A percentile compares a stretch with the other conserved stretches of the same genome.
Evolutionary conservation across 2,329 filamentous ascomycete species (phyloP).

Genomic region (Fusarium algeriense): DNA sequence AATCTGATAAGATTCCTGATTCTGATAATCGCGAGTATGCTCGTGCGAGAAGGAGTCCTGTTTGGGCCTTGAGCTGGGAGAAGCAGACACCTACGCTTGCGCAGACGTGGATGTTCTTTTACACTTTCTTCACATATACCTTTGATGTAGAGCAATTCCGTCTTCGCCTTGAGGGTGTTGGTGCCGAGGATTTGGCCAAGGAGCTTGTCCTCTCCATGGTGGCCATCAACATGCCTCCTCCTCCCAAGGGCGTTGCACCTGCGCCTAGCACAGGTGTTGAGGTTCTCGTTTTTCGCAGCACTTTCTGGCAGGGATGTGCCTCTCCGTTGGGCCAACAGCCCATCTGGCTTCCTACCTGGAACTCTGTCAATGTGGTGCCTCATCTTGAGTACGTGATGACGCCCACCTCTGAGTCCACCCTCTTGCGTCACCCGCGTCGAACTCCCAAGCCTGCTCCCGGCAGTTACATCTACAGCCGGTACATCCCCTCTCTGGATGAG

Average conservation of each 20-base stretch:
- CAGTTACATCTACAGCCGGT: conserved; percentile 78
- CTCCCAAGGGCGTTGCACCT: conserved; percentile 49
- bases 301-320: conserved; percentile 76
- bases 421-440: conserved; percentile 73
- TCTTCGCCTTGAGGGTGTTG: conserved; percentile 38
- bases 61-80: conserved; percentile 58
- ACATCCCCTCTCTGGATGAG: conserved; percentile 78
- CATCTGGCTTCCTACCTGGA: conserved; percentile 65
- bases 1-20: conserved; percentile 43
- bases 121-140: conserved; percentile 58
- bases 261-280: conserved; percentile 47
- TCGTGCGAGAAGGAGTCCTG: conserved; percentile 61
- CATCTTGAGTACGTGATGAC: conserved; percentile 54
- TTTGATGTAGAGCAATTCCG: conserved; percentile 42
- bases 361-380: conserved; percentile 49
- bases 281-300: conserved; percentile 59
- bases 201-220: conserved; percentile 53
- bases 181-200: conserved; percentile 38
- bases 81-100: conserved; percentile 55
- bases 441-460: conserved; percentile 76
- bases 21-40: conserved; percentile 61
- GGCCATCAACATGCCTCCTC: conserved; percentile 58
- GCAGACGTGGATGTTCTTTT: conserved; percentile 64
- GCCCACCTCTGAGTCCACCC: conserved; percentile 48
- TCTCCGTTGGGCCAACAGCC: conserved; percentile 73